Evolutionary conservation across 208 protist genomes (phyloP).

Genomic region (Tritrichomonas musculus): DNA sequence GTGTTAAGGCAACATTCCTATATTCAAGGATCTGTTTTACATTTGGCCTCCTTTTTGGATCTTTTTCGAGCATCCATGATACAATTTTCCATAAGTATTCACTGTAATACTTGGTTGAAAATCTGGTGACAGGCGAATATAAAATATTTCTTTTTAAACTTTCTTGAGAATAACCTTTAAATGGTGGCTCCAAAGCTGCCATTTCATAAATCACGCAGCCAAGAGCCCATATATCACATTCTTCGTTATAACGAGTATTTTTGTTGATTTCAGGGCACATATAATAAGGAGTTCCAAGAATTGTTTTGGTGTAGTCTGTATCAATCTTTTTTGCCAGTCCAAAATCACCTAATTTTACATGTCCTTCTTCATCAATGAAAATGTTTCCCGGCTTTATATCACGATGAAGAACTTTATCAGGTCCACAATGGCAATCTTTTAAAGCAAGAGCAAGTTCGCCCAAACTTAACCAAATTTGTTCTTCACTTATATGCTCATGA

Average conservation of each 20-base stretch:
- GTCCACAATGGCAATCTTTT: slow-evolving; percentile 3
- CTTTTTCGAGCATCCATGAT: background rate
- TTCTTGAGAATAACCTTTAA: slow-evolving; percentile 25
- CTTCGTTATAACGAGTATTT: slow-evolving; percentile 42
- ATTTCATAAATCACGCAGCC: slow-evolving; percentile 58
- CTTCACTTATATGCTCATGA: background rate
- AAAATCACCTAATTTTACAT: slow-evolving; percentile 59
- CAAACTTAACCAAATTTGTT: background rate
- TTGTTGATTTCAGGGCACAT: slow-evolving; percentile 51
- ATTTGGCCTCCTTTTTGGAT: background rate
- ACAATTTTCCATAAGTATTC: background rate
- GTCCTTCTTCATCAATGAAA: slow-evolving; percentile 39
- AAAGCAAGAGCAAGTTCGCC: background rate
- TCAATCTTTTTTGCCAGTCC: slow-evolving; percentile 53
- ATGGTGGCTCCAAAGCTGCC: slow-evolving; percentile 45
- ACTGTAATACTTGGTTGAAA: background rate
- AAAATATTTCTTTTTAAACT: background rate
- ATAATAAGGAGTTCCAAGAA: slow-evolving; percentile 57
- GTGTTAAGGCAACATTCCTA: background rate
- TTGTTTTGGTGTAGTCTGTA: slow-evolving; percentile 39
- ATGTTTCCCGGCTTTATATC: slow-evolving; percentile 62
- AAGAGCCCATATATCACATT: slow-evolving; percentile 57
- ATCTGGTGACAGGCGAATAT: background rate
- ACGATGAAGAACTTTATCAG: background rate
- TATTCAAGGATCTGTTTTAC: background rate